A percentile compares a stretch with the other conserved stretches of the same genome.
These are phyloP conservation scores for Sclerotinia subarctica DNA, from an alignment of 2,329 filamentous ascomycete species.

Conservation along the genomic window DNA sequence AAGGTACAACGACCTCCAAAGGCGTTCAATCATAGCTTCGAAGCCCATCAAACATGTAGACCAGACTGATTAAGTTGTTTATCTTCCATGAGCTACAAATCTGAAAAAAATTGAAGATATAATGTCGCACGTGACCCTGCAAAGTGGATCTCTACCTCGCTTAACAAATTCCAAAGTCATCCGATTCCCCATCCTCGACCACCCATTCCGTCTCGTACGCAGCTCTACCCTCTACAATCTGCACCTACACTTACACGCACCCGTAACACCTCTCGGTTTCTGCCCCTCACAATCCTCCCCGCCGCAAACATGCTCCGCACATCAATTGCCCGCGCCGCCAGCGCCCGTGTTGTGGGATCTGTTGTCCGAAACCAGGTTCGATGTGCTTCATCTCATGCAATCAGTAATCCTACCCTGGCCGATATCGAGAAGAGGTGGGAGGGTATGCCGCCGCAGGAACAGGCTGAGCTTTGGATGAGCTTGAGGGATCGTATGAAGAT, in stretches of 20 bases:
- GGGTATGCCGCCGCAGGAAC: conserved; percentile 94
- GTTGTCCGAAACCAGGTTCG: conserved; percentile 18
- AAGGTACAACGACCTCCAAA: conserved; percentile 13
- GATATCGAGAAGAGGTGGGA: conserved; percentile 99
- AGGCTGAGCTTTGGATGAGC: conserved; percentile 98
- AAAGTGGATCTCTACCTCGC: conserved; percentile 20
- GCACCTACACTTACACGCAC: conserved; percentile 2
- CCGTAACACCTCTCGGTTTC: conserved; percentile 9
- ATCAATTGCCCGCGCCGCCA: conserved; percentile 23
- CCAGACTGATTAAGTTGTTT: too few species aligned
- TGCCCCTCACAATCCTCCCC: background rate
- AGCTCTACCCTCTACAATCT: conserved; percentile 13
- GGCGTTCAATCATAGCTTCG: background rate
- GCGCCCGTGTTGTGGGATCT: conserved; percentile 17
- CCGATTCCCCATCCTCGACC: conserved; percentile 14
- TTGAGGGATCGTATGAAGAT: conserved; percentile 98
- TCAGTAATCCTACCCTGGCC: conserved; percentile 95
- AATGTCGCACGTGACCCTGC: conserved; percentile 12
- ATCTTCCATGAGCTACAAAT: background rate
- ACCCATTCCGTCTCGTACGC: background rate
- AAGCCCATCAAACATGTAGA: background rate
- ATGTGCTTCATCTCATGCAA: conserved; percentile 65
- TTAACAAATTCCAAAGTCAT: conserved; percentile 22
- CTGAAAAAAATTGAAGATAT: background rate
- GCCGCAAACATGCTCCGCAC: conserved; percentile 27